Percentiles rank a stretch among this genome's conserved stretches.
These are phyloP conservation scores for Jacaranda copaia DNA, from an alignment of 257 asterid species.

Conservation along the genomic window DNA sequence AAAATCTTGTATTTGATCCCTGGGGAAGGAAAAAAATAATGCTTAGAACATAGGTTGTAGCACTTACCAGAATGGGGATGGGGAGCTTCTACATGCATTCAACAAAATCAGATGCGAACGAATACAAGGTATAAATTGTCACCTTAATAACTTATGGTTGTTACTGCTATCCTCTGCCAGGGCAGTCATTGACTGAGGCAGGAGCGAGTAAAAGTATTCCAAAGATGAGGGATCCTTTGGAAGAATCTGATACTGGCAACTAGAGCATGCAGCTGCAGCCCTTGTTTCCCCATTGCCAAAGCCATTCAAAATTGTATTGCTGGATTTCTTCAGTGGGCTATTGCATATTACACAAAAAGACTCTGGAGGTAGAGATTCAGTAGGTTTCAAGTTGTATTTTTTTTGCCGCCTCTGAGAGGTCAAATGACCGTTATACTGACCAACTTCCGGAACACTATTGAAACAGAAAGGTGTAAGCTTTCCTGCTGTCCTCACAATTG, in stretches of 20 bases:
- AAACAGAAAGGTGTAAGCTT: constrained; percentile 78
- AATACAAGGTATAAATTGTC: constrained; percentile 4
- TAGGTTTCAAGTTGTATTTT: constrained; percentile 76
- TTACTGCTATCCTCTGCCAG: constrained; percentile 36
- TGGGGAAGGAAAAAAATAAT: constrained; percentile 19
- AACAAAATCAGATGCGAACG: too few relatives aligned
- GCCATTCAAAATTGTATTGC: constrained; percentile 28
- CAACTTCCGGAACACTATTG: constrained; percentile 63
- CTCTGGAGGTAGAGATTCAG: constrained; percentile 69
- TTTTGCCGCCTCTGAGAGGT: constrained; percentile 84
- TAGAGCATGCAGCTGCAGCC: constrained; percentile 57
- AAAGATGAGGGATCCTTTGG: constrained; percentile 66
- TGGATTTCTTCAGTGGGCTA: constrained; percentile 74
- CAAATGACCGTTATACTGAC: constrained; percentile 39
- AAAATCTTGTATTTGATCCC: constrained; percentile 77
- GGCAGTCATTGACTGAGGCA: constrained; percentile 63
- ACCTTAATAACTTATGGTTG: constrained; percentile 60
- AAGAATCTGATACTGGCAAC: constrained; percentile 92
- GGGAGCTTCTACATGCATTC: too few relatives aligned
- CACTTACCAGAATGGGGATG: not conserved
- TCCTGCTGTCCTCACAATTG: constrained; percentile 84
- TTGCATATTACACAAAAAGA: constrained; percentile 78
- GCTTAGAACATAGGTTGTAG: not conserved
- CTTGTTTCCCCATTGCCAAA: constrained; percentile 43
- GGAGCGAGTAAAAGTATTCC: constrained; percentile 62